Conservation (phyloP, 495 filamentous ascomycete species). For the Daldinia decipiens region DNA sequence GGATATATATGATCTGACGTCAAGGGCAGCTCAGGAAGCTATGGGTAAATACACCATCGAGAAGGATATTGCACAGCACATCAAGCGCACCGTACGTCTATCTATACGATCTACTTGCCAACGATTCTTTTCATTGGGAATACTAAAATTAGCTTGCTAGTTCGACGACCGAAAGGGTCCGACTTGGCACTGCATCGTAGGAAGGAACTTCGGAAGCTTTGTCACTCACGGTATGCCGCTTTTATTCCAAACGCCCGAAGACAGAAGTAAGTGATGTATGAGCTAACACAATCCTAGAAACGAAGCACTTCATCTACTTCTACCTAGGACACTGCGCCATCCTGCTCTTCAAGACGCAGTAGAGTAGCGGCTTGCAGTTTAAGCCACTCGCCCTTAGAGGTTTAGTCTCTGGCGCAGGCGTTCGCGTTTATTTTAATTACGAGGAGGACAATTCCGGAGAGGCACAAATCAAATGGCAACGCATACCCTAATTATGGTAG, state of each 20-base stretch:
- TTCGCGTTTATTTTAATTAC: conserved; percentile 9
- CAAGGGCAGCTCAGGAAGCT: conserved; percentile 79
- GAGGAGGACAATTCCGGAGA: conserved; percentile 11
- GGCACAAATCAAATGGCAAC: background rate
- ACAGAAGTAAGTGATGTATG: background rate
- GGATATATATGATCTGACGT: conserved; percentile 15
- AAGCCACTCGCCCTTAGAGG: background rate
- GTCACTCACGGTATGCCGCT: conserved; percentile 86
- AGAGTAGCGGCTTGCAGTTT: conserved; percentile 42
- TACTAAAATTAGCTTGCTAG: conserved; percentile 54
- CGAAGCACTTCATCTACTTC: conserved; percentile 99
- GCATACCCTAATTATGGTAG: conserved; percentile 1
- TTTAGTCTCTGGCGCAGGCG: background rate
- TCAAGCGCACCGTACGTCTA: conserved; percentile 86
- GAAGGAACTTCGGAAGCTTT: conserved; percentile 98
- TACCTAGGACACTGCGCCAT: conserved; percentile 99
- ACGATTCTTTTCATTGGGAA: background rate
- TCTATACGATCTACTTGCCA: conserved; percentile 7
- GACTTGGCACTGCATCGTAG: conserved; percentile 99
- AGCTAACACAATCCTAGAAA: conserved; percentile 69
- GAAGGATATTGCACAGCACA: conserved; percentile 98
- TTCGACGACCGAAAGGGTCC: conserved; percentile 91
- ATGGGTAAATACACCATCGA: conserved; percentile 94
- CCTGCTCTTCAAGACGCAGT: conserved; percentile 99
- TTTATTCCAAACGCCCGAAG: background rate